Evolutionary conservation across 768 basidiomycete species (phyloP).

Genomic region (Erythrobasidium yunnanense): DNA sequence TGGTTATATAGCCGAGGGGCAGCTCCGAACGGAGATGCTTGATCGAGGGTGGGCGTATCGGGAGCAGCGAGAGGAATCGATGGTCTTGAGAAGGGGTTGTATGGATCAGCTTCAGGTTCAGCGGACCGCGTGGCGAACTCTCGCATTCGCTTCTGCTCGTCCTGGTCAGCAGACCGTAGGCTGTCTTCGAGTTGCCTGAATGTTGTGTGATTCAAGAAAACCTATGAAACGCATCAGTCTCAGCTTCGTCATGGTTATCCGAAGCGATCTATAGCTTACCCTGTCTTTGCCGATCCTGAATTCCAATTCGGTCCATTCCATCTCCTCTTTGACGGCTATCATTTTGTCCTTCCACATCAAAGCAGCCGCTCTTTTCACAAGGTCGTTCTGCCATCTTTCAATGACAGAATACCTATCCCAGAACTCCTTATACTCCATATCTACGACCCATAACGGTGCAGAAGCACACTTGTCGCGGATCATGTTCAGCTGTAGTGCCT

Average conservation of each 20-base stretch:
- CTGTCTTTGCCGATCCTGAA: conserved; percentile 71
- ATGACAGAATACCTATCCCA: conserved; percentile 69
- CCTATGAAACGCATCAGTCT: conserved; percentile 46
- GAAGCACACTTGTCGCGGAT: conserved; percentile 52
- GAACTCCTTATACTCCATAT: conserved; percentile 76
- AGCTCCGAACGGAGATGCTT: conserved; percentile 26
- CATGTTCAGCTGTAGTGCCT: conserved; percentile 66
- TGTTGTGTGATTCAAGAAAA: conserved; percentile 71
- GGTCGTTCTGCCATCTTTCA: conserved; percentile 47
- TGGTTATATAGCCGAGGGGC: conserved; percentile 5
- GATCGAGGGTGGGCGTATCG: conserved; percentile 1
- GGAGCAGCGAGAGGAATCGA: conserved; percentile 5
- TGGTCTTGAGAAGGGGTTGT: conserved; percentile 38
- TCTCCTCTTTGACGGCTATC: conserved; percentile 28
- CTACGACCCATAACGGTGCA: conserved; percentile 45
- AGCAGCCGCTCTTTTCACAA: conserved; percentile 29
- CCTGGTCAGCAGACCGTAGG: conserved; percentile 66
- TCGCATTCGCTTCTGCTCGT: conserved; percentile 72
- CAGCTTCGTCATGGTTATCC: not conserved
- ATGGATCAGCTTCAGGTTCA: conserved; percentile 38
- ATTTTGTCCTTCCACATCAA: conserved; percentile 36
- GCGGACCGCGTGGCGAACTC: conserved; percentile 59
- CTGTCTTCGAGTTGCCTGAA: conserved; percentile 85
- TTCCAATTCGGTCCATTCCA: conserved; percentile 57
- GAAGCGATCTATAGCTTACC: conserved; percentile 47